Evolutionary conservation across 164 flowering plant genomes (phyloP), one percentile per base, ranked within the genome.

Genomic region (Berberis thunbergii): DNA sequence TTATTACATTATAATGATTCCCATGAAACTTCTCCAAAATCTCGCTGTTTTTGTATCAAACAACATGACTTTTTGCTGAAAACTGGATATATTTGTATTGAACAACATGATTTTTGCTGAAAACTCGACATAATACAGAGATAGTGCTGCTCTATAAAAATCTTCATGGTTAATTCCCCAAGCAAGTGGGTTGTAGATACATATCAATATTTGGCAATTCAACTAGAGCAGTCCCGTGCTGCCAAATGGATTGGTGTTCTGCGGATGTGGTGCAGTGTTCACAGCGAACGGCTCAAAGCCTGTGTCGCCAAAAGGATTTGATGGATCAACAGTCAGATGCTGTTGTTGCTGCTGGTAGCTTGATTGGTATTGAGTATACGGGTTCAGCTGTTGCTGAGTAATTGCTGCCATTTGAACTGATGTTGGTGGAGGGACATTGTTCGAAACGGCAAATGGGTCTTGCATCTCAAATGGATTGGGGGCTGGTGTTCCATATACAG

Each of bases 381-480:
- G 96, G 71, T 87, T 86, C 45, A 69, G 53, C 70, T 79, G 95
- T 62, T 81, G 87, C 49, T 83, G 96, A 66, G 82, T 52, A 83
- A 86, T 76, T 49, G 81, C 67, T 56, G 80, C 84, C 95, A 90
- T 86, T 75, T 86, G 95, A 67, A 86, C 86, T 4, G 86, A 54
- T 11, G 85, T 63, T 52, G 93, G 88, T 3, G 88, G 78, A 54
- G 90, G 74, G 39, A 82, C 38, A 54, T 40, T 69, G 71, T 76
- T 86, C 7, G 99, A 84, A 60, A 78, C 45, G 8, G 91, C 78
- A 81, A 95, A 95, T 54, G 97, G 96, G 70, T 95, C 99, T 1
- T 81, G 88, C 5, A 79, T 83, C 75, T 80, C 96, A 69, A 95
- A 95, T 41, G 97, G 99, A 57, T 95, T 95, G 7, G 90, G 90